A percentile compares a stretch with the other conserved stretches of the same genome.
phyloP scores from a whole-genome alignment of 2,329 filamentous ascomycete species.

The Aspergillus niger region DNA sequence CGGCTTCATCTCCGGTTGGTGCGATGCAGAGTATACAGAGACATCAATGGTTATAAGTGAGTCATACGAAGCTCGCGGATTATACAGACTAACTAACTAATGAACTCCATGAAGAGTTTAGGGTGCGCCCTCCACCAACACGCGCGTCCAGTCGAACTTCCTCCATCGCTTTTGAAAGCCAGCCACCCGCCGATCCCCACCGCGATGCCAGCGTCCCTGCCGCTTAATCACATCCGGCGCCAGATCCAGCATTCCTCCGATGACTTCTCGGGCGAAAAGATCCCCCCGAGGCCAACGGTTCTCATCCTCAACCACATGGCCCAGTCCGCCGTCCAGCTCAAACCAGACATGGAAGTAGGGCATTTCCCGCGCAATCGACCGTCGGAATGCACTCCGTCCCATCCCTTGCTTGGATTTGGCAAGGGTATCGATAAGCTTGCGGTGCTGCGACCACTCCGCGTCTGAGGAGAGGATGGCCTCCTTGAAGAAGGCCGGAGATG shows the following conservation, averaged over 20 bases:
- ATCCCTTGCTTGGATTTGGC: slow-evolving; percentile 60
- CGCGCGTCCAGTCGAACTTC: slow-evolving; percentile 86
- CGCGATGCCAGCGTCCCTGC: slow-evolving; percentile 80
- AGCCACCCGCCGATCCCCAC: slow-evolving; percentile 67
- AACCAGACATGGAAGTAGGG: slow-evolving; percentile 99
- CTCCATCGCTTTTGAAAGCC: slow-evolving; percentile 82
- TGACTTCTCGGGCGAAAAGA: slow-evolving; percentile 85
- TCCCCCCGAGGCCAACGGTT: slow-evolving; percentile 86
- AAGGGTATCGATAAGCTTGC: slow-evolving; percentile 87
- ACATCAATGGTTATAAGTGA: not conserved
- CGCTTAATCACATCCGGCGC: slow-evolving; percentile 82
- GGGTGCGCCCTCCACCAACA: slow-evolving; percentile 54
- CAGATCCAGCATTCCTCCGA: slow-evolving; percentile 88
- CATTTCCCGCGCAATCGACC: slow-evolving; percentile 87
- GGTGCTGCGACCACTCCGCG: slow-evolving; percentile 94
- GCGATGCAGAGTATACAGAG: not conserved
- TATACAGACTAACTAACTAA: not conserved
- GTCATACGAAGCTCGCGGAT: not conserved
- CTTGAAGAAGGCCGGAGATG: slow-evolving; percentile 89
- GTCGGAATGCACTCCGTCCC: slow-evolving; percentile 79
- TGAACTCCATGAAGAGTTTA: not conserved
- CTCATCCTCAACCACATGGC: slow-evolving; percentile 87
- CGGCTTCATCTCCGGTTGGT: slow-evolving; percentile 3
- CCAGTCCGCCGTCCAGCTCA: slow-evolving; percentile 83
- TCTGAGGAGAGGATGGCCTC: slow-evolving; percentile 88